Conservation (phyloP, 768 basidiomycete genomes). For the Mycena olivaceomarginata region DNA sequence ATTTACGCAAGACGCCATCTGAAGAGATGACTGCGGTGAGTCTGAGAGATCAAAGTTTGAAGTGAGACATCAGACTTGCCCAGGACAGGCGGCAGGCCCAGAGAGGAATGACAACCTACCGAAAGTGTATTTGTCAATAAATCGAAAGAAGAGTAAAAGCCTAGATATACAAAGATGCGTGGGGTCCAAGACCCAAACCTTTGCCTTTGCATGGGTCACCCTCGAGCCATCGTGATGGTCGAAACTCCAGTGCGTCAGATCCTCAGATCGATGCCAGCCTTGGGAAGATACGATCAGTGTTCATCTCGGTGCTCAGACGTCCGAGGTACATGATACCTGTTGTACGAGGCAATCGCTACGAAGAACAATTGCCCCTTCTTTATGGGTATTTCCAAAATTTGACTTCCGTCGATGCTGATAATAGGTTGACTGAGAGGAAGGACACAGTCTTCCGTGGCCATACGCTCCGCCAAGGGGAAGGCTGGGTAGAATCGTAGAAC, state of each 20-base stretch:
- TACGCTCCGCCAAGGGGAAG: slow-evolving; percentile 21
- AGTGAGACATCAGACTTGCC: neutral
- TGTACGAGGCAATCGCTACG: slow-evolving; percentile 36
- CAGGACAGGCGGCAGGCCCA: slow-evolving; percentile 14
- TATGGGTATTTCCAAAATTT: slow-evolving; percentile 35
- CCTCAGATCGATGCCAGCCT: slow-evolving; percentile 40
- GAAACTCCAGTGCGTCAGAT: slow-evolving; percentile 46
- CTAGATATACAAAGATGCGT: slow-evolving; percentile 21
- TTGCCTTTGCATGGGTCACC: neutral
- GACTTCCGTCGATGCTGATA: slow-evolving; percentile 16
- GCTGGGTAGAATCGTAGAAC: neutral
- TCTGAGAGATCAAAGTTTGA: neutral
- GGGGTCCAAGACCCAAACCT: neutral
- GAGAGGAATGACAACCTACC: slow-evolving; percentile 11
- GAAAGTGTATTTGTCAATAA: neutral
- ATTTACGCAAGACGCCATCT: slow-evolving; percentile 45
- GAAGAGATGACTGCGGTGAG: neutral
- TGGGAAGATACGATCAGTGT: neutral
- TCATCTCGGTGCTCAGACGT: too few species aligned
- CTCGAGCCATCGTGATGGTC: slow-evolving; percentile 20
- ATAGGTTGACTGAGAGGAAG: slow-evolving; percentile 41
- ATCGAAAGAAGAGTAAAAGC: neutral
- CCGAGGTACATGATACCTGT: slow-evolving; percentile 20
- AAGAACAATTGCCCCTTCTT: slow-evolving; percentile 33
- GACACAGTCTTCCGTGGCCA: slow-evolving; percentile 32